Conservation (phyloP, 1,284 basidiomycete genomes). For the Malassezia dermatis region DNA sequence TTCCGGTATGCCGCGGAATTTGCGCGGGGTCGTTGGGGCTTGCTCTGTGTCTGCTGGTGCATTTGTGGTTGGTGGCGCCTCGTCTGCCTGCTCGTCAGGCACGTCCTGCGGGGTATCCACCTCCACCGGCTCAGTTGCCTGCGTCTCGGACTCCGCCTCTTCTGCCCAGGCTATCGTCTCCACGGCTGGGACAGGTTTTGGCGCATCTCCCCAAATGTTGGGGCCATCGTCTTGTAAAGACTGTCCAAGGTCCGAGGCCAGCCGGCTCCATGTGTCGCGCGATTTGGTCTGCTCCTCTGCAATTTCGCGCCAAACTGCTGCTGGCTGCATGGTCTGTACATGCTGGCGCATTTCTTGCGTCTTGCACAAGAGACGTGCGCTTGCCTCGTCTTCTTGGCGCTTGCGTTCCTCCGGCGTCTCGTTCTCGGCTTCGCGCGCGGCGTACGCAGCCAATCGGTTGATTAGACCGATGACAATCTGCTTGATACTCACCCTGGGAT, state of each 20-base stretch:
- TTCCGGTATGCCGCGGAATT: constrained; percentile 45
- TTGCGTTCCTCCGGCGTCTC: constrained; percentile 42
- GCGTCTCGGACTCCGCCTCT: not conserved
- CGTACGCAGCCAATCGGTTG: constrained; percentile 44
- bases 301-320: constrained; percentile 39
- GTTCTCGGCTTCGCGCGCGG: constrained; percentile 44
- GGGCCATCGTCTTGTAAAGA: constrained; percentile 4
- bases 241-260: constrained; percentile 7
- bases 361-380: constrained; percentile 18
- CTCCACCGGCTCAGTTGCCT: not conserved
- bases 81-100: constrained; percentile 8
- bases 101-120: constrained; percentile 9
- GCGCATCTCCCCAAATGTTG: constrained; percentile 9
- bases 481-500: constrained; percentile 48
- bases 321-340: constrained; percentile 25
- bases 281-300: constrained; percentile 17
- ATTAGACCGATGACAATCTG: constrained; percentile 46
- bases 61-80: not conserved
- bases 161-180: not conserved
- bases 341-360: constrained; percentile 30
- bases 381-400: constrained; percentile 42
- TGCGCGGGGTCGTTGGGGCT: constrained; percentile 19
- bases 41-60: not conserved
- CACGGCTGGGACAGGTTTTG: not conserved
- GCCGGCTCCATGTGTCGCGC: constrained; percentile 3